Conservation (phyloP, 2,329 filamentous ascomycete genomes). For the Pseudogymnoascus sp. region DNA sequence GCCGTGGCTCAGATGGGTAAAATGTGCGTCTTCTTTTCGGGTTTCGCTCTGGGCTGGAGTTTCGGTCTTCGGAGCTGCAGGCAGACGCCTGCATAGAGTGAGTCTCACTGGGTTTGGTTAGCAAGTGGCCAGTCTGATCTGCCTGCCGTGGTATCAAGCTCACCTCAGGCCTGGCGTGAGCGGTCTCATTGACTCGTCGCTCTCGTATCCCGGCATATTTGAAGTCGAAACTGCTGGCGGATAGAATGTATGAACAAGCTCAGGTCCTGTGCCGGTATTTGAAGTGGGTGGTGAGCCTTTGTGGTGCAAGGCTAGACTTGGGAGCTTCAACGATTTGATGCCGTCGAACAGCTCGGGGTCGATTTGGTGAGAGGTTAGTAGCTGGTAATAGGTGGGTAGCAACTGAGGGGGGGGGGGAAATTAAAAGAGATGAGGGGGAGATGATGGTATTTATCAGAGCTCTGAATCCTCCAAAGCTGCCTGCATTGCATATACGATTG, state of each 20-base stretch:
- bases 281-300: neutral
- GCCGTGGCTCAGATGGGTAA: neutral
- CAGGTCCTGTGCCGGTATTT: neutral
- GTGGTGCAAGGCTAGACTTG: neutral
- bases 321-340: neutral
- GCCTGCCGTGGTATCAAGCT: neutral
- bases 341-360: neutral
- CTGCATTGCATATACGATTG: neutral
- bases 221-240: neutral
- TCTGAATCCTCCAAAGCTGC: neutral
- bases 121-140: neutral
- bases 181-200: neutral
- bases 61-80: neutral
- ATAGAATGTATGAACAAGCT: neutral
- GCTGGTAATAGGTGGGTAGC: neutral
- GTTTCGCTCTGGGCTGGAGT: neutral
- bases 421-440: neutral
- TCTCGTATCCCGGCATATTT: conserved; percentile 4
- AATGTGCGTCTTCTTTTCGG: neutral
- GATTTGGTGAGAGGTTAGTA: neutral
- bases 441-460: neutral
- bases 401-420: neutral
- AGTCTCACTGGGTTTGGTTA: neutral
- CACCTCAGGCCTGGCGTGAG: neutral
- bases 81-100: neutral